A percentile compares a stretch with the other conserved stretches of the same genome.
Conservation (phyloP, 202 grass and related monocot species). For the Setaria viridis region DNA sequence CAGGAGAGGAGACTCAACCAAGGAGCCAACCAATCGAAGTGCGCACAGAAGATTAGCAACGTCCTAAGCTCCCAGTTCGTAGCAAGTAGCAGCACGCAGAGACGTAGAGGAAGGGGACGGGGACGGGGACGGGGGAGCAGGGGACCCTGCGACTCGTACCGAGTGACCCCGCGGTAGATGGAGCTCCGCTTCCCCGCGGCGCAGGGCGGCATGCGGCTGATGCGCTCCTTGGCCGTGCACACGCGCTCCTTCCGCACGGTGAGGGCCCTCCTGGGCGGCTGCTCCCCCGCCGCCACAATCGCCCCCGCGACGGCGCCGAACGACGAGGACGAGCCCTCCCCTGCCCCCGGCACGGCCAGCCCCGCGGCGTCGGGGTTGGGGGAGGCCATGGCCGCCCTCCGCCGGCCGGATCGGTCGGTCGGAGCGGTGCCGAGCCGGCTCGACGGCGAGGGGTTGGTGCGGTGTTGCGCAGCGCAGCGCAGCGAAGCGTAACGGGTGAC, state of each 20-base stretch:
- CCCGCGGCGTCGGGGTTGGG: constrained; percentile 47
- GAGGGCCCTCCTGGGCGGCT: constrained; percentile 59
- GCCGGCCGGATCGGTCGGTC: constrained; percentile 33
- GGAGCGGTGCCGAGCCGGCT: not conserved
- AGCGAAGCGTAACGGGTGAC: constrained; percentile 36
- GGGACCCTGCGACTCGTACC: constrained; percentile 47
- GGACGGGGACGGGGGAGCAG: no score
- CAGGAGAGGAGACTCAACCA: not conserved
- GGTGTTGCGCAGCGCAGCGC: not conserved
- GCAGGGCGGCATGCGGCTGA: constrained; percentile 98
- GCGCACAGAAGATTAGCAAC: not conserved
- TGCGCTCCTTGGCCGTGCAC: constrained; percentile 98
- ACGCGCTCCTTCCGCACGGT: constrained; percentile 84
- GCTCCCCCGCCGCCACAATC: constrained; percentile 29
- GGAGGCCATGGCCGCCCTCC: constrained; percentile 53
- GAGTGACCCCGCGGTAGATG: constrained; percentile 97
- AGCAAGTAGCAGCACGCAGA: not conserved
- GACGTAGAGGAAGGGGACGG: not conserved
- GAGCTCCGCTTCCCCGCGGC: constrained; percentile 97
- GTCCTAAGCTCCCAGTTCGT: not conserved
- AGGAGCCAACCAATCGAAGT: not conserved
- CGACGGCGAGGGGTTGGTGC: not conserved
- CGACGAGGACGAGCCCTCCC: constrained; percentile 31
- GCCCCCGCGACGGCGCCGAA: constrained; percentile 7
- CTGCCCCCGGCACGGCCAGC: constrained; percentile 31